Evolutionary conservation across 768 basidiomycete species (phyloP).

Genomic region (Rhodotorula sphaerocarpa): DNA sequence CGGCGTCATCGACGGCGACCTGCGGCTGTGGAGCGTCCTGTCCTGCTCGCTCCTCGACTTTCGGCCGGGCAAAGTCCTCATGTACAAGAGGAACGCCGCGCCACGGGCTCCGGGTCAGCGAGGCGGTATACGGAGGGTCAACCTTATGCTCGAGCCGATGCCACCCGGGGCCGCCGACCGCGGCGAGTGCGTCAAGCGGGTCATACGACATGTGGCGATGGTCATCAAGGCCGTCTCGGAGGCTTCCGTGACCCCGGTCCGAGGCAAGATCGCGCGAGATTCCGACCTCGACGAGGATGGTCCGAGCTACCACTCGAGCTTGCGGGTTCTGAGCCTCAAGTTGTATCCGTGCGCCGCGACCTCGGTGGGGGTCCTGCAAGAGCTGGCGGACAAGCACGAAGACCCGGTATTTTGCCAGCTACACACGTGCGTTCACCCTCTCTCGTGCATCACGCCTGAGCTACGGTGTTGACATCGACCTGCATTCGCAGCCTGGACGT

Average conservation of each 20-base stretch:
- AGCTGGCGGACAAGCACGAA: neutral
- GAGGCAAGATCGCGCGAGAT: too few relatives aligned
- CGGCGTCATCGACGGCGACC: slow-evolving; percentile 13
- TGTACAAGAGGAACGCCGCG: too few relatives aligned
- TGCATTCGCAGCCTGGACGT: neutral
- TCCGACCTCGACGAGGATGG: too few relatives aligned
- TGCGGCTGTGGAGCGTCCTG: slow-evolving; percentile 14
- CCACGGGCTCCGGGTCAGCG: neutral
- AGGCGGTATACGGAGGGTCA: slow-evolving; percentile 4
- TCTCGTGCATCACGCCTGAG: neutral
- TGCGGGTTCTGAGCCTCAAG: neutral
- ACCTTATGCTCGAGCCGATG: neutral
- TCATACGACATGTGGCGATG: neutral
- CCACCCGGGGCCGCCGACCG: too few relatives aligned
- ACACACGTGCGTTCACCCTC: neutral
- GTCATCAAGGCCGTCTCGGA: neutral
- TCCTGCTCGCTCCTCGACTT: neutral
- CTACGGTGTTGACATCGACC: too few relatives aligned
- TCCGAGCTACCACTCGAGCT: neutral
- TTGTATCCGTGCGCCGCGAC: neutral
- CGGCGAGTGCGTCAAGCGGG: neutral
- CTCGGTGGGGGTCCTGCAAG: neutral
- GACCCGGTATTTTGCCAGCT: neutral
- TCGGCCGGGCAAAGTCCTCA: neutral
- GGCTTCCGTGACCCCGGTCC: neutral